A percentile compares a stretch with the other conserved stretches of the same genome.
Evolutionary conservation across 148 eudicot genomes (phyloP).

Genomic region (Gaultheria prostrata): DNA sequence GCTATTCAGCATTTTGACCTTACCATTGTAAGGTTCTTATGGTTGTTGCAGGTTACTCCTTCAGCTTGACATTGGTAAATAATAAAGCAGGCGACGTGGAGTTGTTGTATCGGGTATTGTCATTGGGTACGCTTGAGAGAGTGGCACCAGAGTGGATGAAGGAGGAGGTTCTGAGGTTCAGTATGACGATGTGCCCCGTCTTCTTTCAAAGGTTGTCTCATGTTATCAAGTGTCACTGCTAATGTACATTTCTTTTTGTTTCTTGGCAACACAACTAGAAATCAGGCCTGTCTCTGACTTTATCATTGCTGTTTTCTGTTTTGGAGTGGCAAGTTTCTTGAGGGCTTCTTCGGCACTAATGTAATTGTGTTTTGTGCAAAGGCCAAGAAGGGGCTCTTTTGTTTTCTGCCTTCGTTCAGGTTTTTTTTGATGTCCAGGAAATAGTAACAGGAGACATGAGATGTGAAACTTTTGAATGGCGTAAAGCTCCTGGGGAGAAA

Average conservation of each 20-base stretch:
- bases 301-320: background rate
- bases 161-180: constrained; percentile 53
- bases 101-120: constrained; percentile 46
- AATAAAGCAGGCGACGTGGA: constrained; percentile 43
- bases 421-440: background rate
- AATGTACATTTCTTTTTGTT: background rate
- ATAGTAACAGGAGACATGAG: background rate
- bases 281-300: background rate
- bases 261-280: background rate
- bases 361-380: background rate
- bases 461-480: too few relatives aligned
- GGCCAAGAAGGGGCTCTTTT: background rate
- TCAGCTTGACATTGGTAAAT: constrained; percentile 56
- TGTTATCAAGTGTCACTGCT: constrained; percentile 31
- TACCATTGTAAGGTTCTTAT: background rate
- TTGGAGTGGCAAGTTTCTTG: background rate
- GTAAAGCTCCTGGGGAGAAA: too few relatives aligned
- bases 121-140: constrained; percentile 62
- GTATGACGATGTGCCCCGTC: constrained; percentile 52
- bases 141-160: constrained; percentile 87
- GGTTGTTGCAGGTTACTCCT: constrained; percentile 65
- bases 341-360: background rate
- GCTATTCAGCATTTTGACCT: background rate
- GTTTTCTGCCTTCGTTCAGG: background rate
- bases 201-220: constrained; percentile 66